phyloP scores from a whole-genome alignment of 2,329 filamentous ascomycete genomes.

The Sporothrix sp. region DNA sequence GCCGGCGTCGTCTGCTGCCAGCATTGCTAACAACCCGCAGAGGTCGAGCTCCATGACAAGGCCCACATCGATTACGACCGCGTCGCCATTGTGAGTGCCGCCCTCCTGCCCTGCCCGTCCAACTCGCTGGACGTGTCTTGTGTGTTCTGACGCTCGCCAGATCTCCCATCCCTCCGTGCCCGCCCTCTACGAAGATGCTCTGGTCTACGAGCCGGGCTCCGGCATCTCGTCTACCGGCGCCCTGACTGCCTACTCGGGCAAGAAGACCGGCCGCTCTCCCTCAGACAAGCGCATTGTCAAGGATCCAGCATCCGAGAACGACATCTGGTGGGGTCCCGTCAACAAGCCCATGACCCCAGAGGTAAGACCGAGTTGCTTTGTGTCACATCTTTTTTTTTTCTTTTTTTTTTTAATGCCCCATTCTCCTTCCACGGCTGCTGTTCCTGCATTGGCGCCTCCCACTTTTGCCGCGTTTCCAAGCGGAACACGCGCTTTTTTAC shows the following conservation, averaged over 20 bases:
- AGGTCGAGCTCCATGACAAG: conserved; percentile 94
- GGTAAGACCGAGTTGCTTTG: conserved; percentile 48
- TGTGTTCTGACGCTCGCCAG: conserved; percentile 25
- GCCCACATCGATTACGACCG: conserved; percentile 99
- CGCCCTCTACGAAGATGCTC: conserved; percentile 95
- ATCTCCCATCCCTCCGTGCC: conserved; percentile 90
- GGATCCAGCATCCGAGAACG: conserved; percentile 77
- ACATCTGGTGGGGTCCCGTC: conserved; percentile 98
- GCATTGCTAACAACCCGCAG: conserved; percentile 23
- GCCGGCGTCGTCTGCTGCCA: neutral
- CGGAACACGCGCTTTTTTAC: neutral
- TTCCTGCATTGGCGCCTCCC: neutral
- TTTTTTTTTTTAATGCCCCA: neutral
- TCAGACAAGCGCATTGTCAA: conserved; percentile 96
- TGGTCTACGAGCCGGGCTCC: conserved; percentile 92
- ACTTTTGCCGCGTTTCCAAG: conserved; percentile 1
- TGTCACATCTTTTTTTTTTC: conserved; percentile 3
- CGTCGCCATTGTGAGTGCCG: conserved; percentile 76
- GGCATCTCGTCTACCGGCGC: conserved; percentile 95
- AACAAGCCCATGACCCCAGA: conserved; percentile 98
- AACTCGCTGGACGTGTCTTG: neutral
- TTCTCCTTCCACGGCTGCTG: neutral
- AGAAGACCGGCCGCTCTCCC: conserved; percentile 94
- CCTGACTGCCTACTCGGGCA: conserved; percentile 92
- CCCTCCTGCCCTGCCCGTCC: neutral